Evolutionary conservation across 257 asterid genomes (phyloP), one percentile per base, ranked within the genome.

Genomic region (Nicotiana tomentosiformis): DNA sequence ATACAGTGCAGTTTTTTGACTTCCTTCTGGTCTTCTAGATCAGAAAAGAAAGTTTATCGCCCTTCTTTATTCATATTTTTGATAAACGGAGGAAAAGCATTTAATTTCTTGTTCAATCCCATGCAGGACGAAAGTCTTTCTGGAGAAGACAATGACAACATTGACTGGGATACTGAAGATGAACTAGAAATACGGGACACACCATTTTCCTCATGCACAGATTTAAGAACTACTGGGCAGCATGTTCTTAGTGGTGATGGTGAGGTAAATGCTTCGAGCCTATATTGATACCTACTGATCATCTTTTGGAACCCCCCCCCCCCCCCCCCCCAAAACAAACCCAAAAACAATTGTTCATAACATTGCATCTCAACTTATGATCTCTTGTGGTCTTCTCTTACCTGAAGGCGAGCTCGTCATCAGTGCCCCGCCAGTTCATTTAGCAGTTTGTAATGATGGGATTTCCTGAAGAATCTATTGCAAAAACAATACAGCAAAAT

Each of bases 101-200:
- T 17, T 57, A 5, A 5, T 57, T 17, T 57, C 64, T 57, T 57
- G 10, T 57, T 57, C 64, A 17, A 57, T 57, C 26, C 26, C 60
- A 3, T 83, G 77, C 81, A 85, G 88, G 88, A 69, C 35, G 64
- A 30, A 32, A 81, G 68, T 61, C 77, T 18, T 56, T 81, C 83
- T 55, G 88, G 74, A 2, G 82, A 76, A 35, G 85, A 85, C 32
- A 66, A 58, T 77, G 86, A 83, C 37, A 60, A 4, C 65, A 30
- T 87, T 49, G 85, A 85, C 84, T 85, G 88, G 90, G 77, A 83
- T 81, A 85, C 90, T 12, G 88, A 85, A 10, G 88, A 85, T 57
- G 90, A 87, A 49, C 35, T 77, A 3, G 81, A 49, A 6, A 35
- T 66, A 43, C 84, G 17, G 23, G 64, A 17, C 64, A 57, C 64